These are phyloP conservation scores for Colletotrichum sp. DNA, from an alignment of 2,329 filamentous ascomycete genomes.

Conservation along the genomic window DNA sequence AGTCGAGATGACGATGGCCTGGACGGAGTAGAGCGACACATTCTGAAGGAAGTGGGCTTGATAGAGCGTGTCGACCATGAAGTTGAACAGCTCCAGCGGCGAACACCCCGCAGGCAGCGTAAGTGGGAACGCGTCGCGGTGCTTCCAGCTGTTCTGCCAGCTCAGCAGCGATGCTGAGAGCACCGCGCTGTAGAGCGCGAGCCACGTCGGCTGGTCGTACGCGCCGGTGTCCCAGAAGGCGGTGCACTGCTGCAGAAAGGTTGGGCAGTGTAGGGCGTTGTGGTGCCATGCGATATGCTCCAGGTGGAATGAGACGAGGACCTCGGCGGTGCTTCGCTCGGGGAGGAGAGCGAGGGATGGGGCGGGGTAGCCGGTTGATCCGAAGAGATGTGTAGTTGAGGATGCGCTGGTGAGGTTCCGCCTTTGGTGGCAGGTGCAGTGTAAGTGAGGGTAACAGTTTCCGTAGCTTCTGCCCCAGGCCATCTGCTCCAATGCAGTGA, in stretches of 20 bases:
- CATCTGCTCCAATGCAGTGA: neutral
- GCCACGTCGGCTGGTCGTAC: neutral
- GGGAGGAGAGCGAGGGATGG: neutral
- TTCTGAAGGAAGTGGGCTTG: neutral
- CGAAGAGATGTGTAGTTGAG: neutral
- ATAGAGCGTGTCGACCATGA: neutral
- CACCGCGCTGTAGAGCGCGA: neutral
- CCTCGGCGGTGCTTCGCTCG: rapidly evolving
- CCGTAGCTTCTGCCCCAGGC: neutral
- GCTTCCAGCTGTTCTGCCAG: neutral
- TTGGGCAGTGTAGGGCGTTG: neutral
- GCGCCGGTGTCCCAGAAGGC: neutral
- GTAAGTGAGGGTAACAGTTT: neutral
- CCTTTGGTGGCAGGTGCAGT: neutral
- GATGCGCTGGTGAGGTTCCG: neutral
- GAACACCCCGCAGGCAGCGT: neutral
- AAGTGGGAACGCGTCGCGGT: neutral
- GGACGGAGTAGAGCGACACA: rapidly evolving
- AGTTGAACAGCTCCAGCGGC: neutral
- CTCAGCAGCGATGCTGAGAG: neutral
- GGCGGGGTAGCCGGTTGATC: rapidly evolving
- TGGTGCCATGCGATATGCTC: neutral
- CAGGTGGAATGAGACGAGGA: neutral
- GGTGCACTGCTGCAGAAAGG: neutral
- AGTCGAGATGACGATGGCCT: neutral